Evolutionary conservation across 225 moss, liverwort and hornwort species (phyloP), one percentile per base, ranked within the genome.

Genomic region (Marchantia polymorpha): DNA sequence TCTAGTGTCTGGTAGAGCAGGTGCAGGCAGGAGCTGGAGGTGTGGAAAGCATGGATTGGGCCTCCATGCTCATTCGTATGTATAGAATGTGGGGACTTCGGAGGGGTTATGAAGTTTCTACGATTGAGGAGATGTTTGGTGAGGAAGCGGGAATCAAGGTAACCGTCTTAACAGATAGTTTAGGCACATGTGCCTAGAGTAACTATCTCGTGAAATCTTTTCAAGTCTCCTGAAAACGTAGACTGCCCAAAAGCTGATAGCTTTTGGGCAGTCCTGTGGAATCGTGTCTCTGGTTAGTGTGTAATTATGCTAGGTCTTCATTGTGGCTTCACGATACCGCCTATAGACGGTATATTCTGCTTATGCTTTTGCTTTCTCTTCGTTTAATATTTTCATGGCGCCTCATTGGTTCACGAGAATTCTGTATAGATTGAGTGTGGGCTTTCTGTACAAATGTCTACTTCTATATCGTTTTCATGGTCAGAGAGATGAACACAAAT

Each of bases 31-130:
- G 96, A 81, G 94, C 96, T 81, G 96, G 96, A 59, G 96, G 96
- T 75, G 91, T 92, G 26, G 96, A 96, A 79, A 96, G 96, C 85
- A 94, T 94, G 94, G 96, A 96, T 79, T 96, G 96, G 96, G 94
- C 96, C 75, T 89, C 91, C 52, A 96, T 94, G 96, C 89, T 96
- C 10, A 80, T 94, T 87, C 92, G 96, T 48, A 96, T 96, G 96
- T 96, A 96, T 53, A 92, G 86, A 83, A 83, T 94, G 90, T 96
- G 96, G 96, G 94, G 92, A 83, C 83, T 87, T 56, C 86, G 80
- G 59, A 91, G 89, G 61, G 90, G 91, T 59, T 94, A 86, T 72
- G 88, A 91, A 81, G 90, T 94, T 9, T 88, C 96, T 56, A 80
- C 87, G 20, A 90, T 96, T 49, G 96, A 96, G 79, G 96, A 96